Evolutionary conservation across 345 rosid species (phyloP), one percentile per base, ranked within the genome.

Genomic region (Citrus sp.): DNA sequence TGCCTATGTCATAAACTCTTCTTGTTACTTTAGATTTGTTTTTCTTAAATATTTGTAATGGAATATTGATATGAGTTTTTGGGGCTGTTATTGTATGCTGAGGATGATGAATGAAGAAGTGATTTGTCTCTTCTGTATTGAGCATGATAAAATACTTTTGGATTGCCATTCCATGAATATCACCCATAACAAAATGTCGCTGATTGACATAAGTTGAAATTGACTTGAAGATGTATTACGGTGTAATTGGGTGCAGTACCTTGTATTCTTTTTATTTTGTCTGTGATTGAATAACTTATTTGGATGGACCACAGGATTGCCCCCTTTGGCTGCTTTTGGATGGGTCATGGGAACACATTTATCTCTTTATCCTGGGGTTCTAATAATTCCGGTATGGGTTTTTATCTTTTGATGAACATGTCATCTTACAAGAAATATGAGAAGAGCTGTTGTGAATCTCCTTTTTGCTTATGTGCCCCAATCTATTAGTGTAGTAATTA

Each of bases 261-360:
- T 49, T 18, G 32, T 22, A 10, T 68, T 58, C 72, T 24, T 46
- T 49, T 35, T n/a, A 27, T 74, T 38, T 42, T 7, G 69, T 69
- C 61, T 54, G 42, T 37, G 54, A 49, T 72, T 73, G 54, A 80
- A 59, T 51, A 56, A 56, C 66, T 65, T 73, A 61, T 79, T 4
- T 77, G 51, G 9, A n/a, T 73, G 82, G 69, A 74, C 61, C 60
- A 78, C 89, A 96, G 99, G 97, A 80, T 62, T 83, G 71, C 88
- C 89, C 80, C 92, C 95, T 38, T 76, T 92, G 87, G 98, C 99
- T 82, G 95, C 98, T 59, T 94, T 96, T 87, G 98, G 94, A 75
- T 90, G 94, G 90, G 95, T 94, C 82, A 85, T 96, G 82, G 95
- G 98, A 68, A 88, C 93, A 21, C 98, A 96, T 84, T 73, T 92